phyloP scores from a whole-genome alignment of 2,329 filamentous ascomycete species.

The Fusarium neocosmosporiellum region DNA sequence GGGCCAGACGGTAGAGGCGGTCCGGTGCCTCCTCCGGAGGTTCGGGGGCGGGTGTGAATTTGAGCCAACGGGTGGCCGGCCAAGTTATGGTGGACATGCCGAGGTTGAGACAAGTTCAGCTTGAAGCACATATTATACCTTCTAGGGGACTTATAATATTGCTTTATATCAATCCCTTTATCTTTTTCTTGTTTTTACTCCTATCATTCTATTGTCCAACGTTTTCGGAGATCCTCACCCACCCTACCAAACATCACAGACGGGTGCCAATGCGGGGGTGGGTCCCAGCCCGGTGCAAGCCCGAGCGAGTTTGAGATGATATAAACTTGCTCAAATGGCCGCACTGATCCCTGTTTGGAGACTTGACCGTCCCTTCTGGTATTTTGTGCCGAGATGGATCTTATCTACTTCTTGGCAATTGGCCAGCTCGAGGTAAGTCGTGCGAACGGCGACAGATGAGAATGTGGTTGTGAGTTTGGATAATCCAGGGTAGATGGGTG shows the following conservation, averaged over 20 bases:
- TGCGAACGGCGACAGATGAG: neutral
- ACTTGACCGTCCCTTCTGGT: neutral
- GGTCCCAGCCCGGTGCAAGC: slow-evolving; percentile 17
- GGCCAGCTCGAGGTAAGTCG: neutral
- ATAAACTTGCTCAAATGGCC: slow-evolving; percentile 58
- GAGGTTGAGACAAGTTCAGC: neutral
- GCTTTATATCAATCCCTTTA: neutral
- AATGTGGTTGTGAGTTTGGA: neutral
- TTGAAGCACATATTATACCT: too few relatives aligned
- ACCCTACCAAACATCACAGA: neutral
- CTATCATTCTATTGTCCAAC: neutral
- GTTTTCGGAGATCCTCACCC: neutral
- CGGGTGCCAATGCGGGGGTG: slow-evolving; percentile 22
- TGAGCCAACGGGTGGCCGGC: slow-evolving; percentile 22
- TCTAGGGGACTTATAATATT: rapidly evolving
- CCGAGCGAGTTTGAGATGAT: slow-evolving; percentile 28
- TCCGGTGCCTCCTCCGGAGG: slow-evolving; percentile 19
- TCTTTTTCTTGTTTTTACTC: rapidly evolving
- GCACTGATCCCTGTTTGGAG: slow-evolving; percentile 41
- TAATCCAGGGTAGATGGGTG: slow-evolving; percentile 19
- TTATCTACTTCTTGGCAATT: neutral
- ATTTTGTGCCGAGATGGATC: neutral
- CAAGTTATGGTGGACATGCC: neutral
- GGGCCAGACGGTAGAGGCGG: neutral
- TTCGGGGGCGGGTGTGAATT: slow-evolving; percentile 35